Conservation (phyloP, 1,139 yeast genomes). For the Geotrichum bryndzae region DNA sequence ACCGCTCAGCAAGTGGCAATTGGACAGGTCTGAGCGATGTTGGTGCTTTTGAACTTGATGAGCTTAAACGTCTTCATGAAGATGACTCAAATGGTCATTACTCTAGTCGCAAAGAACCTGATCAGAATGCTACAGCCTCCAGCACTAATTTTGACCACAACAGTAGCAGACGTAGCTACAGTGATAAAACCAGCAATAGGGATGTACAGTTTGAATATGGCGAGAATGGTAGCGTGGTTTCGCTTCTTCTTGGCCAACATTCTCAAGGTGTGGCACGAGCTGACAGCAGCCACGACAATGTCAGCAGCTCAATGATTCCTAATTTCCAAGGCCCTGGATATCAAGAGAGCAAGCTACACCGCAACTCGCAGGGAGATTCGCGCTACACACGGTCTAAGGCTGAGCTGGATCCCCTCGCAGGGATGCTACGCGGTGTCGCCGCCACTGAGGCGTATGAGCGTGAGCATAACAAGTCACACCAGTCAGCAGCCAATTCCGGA, state of each 20-base stretch:
- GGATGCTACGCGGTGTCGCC: neutral
- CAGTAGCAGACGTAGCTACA: neutral
- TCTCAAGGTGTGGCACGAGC: neutral
- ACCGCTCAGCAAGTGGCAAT: neutral
- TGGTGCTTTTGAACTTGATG: neutral
- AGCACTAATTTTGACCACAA: neutral
- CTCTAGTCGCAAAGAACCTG: neutral
- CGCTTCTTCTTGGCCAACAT: neutral
- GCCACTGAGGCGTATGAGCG: neutral
- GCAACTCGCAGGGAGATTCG: neutral
- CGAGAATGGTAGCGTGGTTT: neutral
- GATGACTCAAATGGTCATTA: neutral
- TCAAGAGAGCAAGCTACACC: neutral
- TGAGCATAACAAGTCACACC: neutral
- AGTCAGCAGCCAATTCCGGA: neutral
- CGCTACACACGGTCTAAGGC: neutral
- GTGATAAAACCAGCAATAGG: neutral
- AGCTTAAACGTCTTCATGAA: neutral
- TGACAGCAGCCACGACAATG: neutral
- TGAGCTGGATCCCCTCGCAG: constrained; percentile 2
- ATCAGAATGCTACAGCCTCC: neutral
- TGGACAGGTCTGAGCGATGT: neutral
- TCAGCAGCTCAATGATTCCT: too few relatives aligned
- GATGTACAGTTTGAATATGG: neutral
- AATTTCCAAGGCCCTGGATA: neutral